These are phyloP conservation scores for Nannochloris sp. DNA, from an alignment of 139 green algal species.

Conservation along the genomic window DNA sequence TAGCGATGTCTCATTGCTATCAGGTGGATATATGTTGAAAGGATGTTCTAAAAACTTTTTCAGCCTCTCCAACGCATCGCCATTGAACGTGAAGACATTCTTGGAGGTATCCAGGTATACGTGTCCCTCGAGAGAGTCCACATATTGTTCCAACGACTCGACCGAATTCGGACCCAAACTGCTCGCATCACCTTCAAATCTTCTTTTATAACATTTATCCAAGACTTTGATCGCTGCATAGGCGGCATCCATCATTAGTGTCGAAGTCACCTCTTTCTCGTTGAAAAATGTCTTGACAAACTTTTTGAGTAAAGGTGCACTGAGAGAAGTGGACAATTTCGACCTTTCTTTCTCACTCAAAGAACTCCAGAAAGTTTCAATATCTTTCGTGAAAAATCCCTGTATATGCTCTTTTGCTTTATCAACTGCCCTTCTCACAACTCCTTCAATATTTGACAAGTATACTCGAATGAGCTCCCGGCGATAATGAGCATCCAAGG, in stretches of 20 bases:
- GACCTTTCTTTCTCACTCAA: conserved; percentile 37
- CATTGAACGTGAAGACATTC: conserved; percentile 26
- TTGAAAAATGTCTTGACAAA: conserved; percentile 97
- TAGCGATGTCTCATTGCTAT: conserved; percentile 8
- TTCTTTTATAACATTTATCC: conserved; percentile 34
- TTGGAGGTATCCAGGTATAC: conserved; percentile 27
- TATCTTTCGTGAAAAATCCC: conserved; percentile 15
- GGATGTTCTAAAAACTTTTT: conserved; percentile 10
- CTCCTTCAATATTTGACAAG: conserved; percentile 93
- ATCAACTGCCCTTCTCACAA: conserved; percentile 88
- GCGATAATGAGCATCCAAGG: conserved; percentile 90
- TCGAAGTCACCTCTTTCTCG: conserved; percentile 97
- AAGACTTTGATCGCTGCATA: conserved; percentile 80
- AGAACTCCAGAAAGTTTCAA: conserved; percentile 57
- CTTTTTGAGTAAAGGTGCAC: conserved; percentile 73
- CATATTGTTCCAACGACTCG: not conserved
- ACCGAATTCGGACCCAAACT: no score
- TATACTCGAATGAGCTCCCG: conserved; percentile 96
- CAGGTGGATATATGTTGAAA: conserved; percentile 15
- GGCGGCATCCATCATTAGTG: conserved; percentile 95
- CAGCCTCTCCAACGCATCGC: conserved; percentile 23
- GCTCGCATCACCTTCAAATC: no score
- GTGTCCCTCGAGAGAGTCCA: not conserved
- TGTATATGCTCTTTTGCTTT: conserved; percentile 48
- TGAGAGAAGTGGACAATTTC: conserved; percentile 43